A percentile compares a stretch with the other conserved stretches of the same genome.
phyloP scores from a whole-genome alignment of 192 early-diverging fungal genomes.

The Phycomyces blakesleeanus region DNA sequence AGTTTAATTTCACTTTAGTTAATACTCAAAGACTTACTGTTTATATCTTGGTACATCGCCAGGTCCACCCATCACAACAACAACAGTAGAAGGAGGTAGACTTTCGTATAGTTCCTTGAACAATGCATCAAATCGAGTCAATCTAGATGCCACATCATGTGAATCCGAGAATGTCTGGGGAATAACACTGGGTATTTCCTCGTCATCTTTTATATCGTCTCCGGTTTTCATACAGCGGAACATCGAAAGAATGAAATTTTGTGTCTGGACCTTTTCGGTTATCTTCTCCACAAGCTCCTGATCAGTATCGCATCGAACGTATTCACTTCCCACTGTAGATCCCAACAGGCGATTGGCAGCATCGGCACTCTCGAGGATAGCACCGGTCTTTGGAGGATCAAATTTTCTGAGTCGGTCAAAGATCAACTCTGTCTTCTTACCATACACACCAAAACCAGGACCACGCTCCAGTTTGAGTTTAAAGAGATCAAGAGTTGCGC shows the following conservation, averaged over 20 bases:
- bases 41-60: not conserved
- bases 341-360: constrained; percentile 24
- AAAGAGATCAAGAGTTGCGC: constrained; percentile 59
- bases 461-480: constrained; percentile 49
- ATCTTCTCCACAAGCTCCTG: constrained; percentile 29
- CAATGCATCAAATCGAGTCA: not conserved
- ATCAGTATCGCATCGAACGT: constrained; percentile 20
- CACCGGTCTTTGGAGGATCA: constrained; percentile 19
- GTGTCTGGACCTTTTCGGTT: constrained; percentile 21
- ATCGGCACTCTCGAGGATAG: constrained; percentile 25
- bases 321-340: constrained; percentile 22
- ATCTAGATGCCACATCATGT: not conserved
- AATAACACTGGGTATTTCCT: not conserved
- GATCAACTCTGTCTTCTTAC: constrained; percentile 34
- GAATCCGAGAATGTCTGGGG: not conserved
- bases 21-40: not conserved
- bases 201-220: not conserved
- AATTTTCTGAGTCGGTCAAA: constrained; percentile 33
- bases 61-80: not conserved
- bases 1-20: not conserved
- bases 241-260: constrained; percentile 9
- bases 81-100: not conserved
- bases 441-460: constrained; percentile 34
- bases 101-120: not conserved
- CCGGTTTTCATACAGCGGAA: not conserved